phyloP scores from a whole-genome alignment of 2,329 filamentous ascomycete genomes.

The Anthostomella pinea region DNA sequence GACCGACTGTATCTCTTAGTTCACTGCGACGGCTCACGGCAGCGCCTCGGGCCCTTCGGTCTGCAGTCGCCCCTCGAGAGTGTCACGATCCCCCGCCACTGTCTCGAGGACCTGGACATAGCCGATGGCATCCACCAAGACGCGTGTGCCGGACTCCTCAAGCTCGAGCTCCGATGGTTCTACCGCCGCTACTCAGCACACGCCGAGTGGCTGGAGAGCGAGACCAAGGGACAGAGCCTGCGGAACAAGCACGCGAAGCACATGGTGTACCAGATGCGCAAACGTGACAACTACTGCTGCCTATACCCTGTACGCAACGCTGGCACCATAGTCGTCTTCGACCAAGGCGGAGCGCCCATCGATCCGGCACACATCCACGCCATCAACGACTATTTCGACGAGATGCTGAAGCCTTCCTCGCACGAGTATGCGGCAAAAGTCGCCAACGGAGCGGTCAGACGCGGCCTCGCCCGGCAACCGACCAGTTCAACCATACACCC shows the following conservation, averaged over 20 bases:
- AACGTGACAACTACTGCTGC: neutral
- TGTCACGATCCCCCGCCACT: constrained; percentile 3
- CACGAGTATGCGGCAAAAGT: no score
- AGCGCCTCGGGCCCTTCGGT: constrained; percentile 2
- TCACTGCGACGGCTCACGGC: constrained; percentile 7
- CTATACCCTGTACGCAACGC: constrained; percentile 1
- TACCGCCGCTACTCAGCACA: constrained; percentile 2
- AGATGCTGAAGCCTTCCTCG: no score
- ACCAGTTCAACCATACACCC: no score
- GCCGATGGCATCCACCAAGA: constrained; percentile 3
- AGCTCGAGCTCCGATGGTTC: constrained; percentile 12
- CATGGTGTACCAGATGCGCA: constrained; percentile 1
- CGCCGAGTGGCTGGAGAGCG: constrained; percentile 1
- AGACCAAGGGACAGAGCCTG: constrained; percentile 1
- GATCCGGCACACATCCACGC: constrained; percentile 6
- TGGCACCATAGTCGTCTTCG: constrained; percentile 9
- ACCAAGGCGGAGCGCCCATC: constrained; percentile 2
- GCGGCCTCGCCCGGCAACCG: no score
- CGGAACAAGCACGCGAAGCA: constrained; percentile 7
- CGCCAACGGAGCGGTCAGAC: no score
- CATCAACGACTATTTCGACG: constrained; percentile 6
- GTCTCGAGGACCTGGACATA: neutral
- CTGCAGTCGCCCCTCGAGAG: neutral
- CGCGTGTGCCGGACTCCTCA: constrained; percentile 1
- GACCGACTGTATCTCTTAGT: no score